Evolutionary conservation across 2,329 filamentous ascomycete genomes (phyloP).

Genomic region (Colletotrichum navitas): DNA sequence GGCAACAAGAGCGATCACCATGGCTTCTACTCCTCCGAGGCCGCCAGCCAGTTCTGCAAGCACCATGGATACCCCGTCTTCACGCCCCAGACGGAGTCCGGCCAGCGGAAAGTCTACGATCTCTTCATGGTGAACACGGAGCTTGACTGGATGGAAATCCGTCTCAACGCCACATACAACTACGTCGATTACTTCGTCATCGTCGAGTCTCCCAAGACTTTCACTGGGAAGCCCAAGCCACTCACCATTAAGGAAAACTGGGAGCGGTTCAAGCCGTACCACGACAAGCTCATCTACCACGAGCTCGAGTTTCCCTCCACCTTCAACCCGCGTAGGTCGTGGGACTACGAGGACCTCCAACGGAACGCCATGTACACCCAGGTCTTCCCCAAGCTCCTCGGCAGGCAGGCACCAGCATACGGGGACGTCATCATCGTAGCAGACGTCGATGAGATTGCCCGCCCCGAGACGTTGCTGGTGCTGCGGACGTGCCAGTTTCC

Average conservation of each 20-base stretch:
- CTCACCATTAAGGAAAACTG: constrained; percentile 67
- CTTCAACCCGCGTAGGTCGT: constrained; percentile 49
- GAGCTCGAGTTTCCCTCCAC: constrained; percentile 43
- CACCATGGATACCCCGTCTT: constrained; percentile 52
- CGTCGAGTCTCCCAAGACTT: constrained; percentile 70
- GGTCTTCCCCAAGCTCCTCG: constrained; percentile 63
- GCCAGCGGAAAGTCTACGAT: constrained; percentile 68
- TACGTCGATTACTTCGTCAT: constrained; percentile 76
- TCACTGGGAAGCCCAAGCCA: constrained; percentile 68
- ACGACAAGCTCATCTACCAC: constrained; percentile 71
- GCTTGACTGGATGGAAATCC: constrained; percentile 75
- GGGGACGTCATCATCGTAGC: constrained; percentile 71
- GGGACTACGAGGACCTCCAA: constrained; percentile 66
- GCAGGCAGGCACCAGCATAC: constrained; percentile 54
- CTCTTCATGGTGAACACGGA: constrained; percentile 73
- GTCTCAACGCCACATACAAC: constrained; percentile 68
- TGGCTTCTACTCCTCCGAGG: constrained; percentile 48
- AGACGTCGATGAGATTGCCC: constrained; percentile 72
- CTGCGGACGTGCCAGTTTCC: constrained; percentile 67
- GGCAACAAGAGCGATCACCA: constrained; percentile 23
- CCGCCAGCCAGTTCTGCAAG: constrained; percentile 49
- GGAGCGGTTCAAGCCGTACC: constrained; percentile 64
- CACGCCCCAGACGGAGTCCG: constrained; percentile 43
- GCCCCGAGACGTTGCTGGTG: constrained; percentile 61
- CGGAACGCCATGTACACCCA: constrained; percentile 70